A percentile compares a stretch with the other conserved stretches of the same genome.
Evolutionary conservation across 177 flowering plant genomes (phyloP).

Genomic region (Vitis hybrid): DNA sequence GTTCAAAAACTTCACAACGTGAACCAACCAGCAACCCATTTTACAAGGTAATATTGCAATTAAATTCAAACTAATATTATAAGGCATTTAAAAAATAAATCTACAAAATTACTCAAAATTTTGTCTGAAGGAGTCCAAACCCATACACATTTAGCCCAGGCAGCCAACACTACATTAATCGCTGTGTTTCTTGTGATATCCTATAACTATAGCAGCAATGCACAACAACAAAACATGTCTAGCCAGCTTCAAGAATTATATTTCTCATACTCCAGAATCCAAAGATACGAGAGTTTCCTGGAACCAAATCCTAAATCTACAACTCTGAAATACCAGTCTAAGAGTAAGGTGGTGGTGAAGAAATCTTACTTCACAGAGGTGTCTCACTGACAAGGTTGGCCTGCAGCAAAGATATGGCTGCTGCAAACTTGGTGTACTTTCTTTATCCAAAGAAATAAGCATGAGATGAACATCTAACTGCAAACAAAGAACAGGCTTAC

Average conservation of each 20-base stretch:
- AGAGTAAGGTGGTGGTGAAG: background rate
- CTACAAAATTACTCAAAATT: too few relatives aligned
- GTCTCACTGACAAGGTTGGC: constrained; percentile 53
- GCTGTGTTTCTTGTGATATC: background rate
- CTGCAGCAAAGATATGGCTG: constrained; percentile 67
- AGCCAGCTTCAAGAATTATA: background rate
- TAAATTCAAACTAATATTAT: too few relatives aligned
- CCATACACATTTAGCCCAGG: background rate
- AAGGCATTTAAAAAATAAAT: too few relatives aligned
- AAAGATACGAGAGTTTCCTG: background rate
- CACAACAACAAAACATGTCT: background rate
- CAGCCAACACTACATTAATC: background rate
- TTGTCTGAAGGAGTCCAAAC: background rate
- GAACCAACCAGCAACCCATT: too few relatives aligned
- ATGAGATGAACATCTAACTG: constrained; percentile 53
- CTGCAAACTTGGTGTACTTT: constrained; percentile 47
- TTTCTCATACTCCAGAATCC: background rate
- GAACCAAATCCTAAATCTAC: background rate
- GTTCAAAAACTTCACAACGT: too few relatives aligned
- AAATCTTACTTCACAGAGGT: constrained; percentile 54
- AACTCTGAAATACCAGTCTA: background rate
- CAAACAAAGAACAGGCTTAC: constrained; percentile 1
- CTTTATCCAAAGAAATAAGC: constrained; percentile 50
- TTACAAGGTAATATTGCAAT: too few relatives aligned
- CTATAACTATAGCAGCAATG: too few relatives aligned